Evolutionary conservation across 2,329 filamentous ascomycete genomes (phyloP).

Genomic region (Rhinocladiella mackenziei): DNA sequence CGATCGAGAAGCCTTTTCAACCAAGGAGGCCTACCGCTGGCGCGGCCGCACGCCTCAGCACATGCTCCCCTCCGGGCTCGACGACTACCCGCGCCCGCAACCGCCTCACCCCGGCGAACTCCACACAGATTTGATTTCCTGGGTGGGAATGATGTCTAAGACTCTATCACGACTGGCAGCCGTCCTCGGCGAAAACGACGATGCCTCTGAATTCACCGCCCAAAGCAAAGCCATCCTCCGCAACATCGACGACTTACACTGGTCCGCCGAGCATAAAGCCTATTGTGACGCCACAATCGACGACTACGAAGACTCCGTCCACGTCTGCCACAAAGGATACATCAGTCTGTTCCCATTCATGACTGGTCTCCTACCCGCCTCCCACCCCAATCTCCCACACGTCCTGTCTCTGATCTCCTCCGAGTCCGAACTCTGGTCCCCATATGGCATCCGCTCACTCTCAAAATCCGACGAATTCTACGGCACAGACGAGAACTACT

Average conservation of each 20-base stretch:
- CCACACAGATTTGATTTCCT: conserved; percentile 89
- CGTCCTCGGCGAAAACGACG: conserved; percentile 70
- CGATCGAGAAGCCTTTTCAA: conserved; percentile 80
- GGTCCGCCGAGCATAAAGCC: conserved; percentile 72
- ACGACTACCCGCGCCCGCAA: conserved; percentile 92
- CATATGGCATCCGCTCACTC: conserved; percentile 81
- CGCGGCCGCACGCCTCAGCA: conserved; percentile 81
- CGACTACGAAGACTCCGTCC: conserved; percentile 82
- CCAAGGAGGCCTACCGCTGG: conserved; percentile 94
- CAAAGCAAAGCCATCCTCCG: conserved; percentile 72
- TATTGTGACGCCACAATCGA: conserved; percentile 97
- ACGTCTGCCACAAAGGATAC: conserved; percentile 96
- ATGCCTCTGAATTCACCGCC: conserved; percentile 66
- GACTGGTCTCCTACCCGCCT: conserved; percentile 69
- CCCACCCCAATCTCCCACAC: conserved; percentile 69
- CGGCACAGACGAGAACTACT: conserved; percentile 92
- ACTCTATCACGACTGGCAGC: conserved; percentile 76
- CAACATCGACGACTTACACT: conserved; percentile 92
- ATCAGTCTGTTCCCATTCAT: conserved; percentile 91
- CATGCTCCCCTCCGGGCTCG: conserved; percentile 86
- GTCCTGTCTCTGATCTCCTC: conserved; percentile 74
- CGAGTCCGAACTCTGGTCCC: conserved; percentile 83
- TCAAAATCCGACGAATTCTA: conserved; percentile 80
- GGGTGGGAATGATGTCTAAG: conserved; percentile 94
- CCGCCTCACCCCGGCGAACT: conserved; percentile 94